Percentiles rank a stretch among this genome's conserved stretches.
phyloP scores from a whole-genome alignment of 352 stramenopile genomes.

The Heterotrichella gracilis region DNA sequence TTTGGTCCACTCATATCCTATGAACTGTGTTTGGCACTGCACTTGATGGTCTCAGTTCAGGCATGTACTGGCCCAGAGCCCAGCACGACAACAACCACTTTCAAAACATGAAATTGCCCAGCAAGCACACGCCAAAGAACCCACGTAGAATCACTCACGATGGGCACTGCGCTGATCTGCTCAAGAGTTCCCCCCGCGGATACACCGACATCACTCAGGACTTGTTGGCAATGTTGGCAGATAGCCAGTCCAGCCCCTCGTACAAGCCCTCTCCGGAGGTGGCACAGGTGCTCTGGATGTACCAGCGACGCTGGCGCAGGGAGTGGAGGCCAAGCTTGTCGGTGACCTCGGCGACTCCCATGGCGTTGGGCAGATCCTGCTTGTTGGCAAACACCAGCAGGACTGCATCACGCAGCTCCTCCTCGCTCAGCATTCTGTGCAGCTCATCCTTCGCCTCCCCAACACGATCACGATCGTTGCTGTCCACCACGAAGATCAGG shows the following conservation, averaged over 20 bases:
- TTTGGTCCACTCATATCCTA: too few relatives aligned
- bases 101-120: too few relatives aligned
- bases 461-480: slow-evolving; percentile 85
- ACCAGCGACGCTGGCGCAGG: slow-evolving; percentile 84
- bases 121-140: too few relatives aligned
- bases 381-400: slow-evolving; percentile 96
- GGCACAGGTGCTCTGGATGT: slow-evolving; percentile 93
- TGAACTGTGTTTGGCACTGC: too few relatives aligned
- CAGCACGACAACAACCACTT: too few relatives aligned
- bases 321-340: slow-evolving; percentile 84
- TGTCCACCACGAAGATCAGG: slow-evolving; percentile 97
- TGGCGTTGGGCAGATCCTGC: slow-evolving; percentile 90
- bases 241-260: slow-evolving; percentile 92
- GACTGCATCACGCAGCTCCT: slow-evolving; percentile 75
- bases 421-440: slow-evolving; percentile 85
- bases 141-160: too few relatives aligned
- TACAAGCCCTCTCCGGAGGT: slow-evolving; percentile 90
- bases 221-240: slow-evolving; percentile 37
- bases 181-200: too few relatives aligned
- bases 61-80: too few relatives aligned
- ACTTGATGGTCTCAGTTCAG: too few relatives aligned
- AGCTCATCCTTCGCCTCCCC: slow-evolving; percentile 76
- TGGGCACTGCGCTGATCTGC: too few relatives aligned
- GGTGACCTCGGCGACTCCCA: slow-evolving; percentile 86
- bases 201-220: slow-evolving; percentile 27